A percentile compares a stretch with the other conserved stretches of the same genome.
These are phyloP conservation scores for Aureobasidium mangrovei DNA, from an alignment of 2,329 filamentous ascomycete genomes.

Conservation along the genomic window DNA sequence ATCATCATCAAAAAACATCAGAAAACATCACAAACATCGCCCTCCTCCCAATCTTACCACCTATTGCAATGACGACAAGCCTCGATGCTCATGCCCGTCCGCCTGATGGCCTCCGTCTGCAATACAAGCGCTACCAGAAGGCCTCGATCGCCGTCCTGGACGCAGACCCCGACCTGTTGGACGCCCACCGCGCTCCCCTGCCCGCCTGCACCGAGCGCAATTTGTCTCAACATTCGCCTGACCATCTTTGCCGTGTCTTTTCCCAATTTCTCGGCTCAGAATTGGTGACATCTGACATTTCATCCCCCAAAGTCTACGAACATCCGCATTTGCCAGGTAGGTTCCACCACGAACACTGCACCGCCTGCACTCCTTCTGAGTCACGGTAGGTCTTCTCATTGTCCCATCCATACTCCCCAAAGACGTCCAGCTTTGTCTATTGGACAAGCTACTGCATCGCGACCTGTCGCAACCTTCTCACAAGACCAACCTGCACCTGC, in stretches of 20 bases:
- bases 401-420: conserved; percentile 66
- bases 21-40: neutral
- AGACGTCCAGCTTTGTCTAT: conserved; percentile 56
- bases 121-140: conserved; percentile 69
- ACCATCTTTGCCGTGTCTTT: conserved; percentile 29
- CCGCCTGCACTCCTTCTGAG: conserved; percentile 3
- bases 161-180: conserved; percentile 42
- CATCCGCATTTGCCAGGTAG: conserved; percentile 61
- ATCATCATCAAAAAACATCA: neutral
- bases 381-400: conserved; percentile 58
- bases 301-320: conserved; percentile 37
- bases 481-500: conserved; percentile 82
- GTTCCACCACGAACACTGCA: conserved; percentile 16
- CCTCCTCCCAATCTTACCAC: neutral
- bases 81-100: conserved; percentile 68
- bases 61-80: neutral
- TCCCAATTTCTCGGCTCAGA: conserved; percentile 21
- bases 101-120: conserved; percentile 56
- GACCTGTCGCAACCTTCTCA: conserved; percentile 67
- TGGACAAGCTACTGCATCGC: conserved; percentile 66
- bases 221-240: conserved; percentile 32
- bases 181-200: conserved; percentile 25
- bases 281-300: neutral
- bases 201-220: conserved; percentile 21
- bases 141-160: conserved; percentile 36